Conservation (phyloP, 805 yeast species). For the Brettanomyces sp. region DNA sequence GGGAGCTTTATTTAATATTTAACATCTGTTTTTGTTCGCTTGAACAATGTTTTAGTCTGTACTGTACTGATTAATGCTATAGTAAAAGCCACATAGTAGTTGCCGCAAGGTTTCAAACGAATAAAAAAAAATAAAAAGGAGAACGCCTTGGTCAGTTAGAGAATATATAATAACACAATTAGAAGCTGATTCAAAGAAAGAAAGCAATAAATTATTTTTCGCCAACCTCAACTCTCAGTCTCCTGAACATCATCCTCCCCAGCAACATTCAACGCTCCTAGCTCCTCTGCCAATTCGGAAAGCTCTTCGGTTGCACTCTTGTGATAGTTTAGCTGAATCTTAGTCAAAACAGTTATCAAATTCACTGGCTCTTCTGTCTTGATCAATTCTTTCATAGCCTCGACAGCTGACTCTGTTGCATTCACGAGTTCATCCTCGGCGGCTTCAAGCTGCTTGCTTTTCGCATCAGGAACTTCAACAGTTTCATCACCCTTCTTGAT, state of each 20-base stretch:
- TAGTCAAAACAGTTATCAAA: constrained; percentile 55
- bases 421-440: constrained; percentile 74
- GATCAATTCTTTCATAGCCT: constrained; percentile 64
- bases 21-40: no score
- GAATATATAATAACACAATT: neutral
- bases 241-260: constrained; percentile 22
- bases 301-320: constrained; percentile 42
- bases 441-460: constrained; percentile 42
- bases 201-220: no score
- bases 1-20: no score
- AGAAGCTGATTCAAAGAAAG: neutral
- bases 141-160: neutral
- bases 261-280: constrained; percentile 35
- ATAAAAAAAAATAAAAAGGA: neutral
- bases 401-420: constrained; percentile 72
- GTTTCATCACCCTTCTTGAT: constrained; percentile 26
- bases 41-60: no score
- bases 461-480: constrained; percentile 37
- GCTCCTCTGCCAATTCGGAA: constrained; percentile 34
- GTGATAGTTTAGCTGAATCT: constrained; percentile 60
- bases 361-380: constrained; percentile 57
- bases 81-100: no score
- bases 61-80: no score
- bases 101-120: no score
- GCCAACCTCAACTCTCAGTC: neutral